Conservation (phyloP, 2,329 filamentous ascomycete species). For the Cryoendolithus antarcticus region DNA sequence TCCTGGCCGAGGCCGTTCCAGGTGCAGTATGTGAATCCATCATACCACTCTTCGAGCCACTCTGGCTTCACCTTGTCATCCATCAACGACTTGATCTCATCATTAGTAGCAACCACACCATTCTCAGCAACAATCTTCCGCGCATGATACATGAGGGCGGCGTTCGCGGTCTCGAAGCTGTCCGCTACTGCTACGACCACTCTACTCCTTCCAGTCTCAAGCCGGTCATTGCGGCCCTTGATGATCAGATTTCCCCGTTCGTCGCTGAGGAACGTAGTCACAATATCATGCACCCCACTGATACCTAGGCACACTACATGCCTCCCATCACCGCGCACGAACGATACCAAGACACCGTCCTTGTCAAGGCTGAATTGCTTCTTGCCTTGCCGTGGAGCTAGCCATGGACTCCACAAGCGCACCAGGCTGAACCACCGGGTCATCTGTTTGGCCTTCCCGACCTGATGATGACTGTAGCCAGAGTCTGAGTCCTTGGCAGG, state of each 20-base stretch:
- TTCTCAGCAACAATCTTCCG: constrained; percentile 45
- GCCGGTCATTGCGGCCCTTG: constrained; percentile 59
- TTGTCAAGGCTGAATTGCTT: constrained; percentile 56
- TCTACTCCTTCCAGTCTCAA: constrained; percentile 41
- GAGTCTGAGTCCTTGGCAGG: constrained; percentile 48
- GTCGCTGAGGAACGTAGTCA: constrained; percentile 56
- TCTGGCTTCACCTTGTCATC: constrained; percentile 39
- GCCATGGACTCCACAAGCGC: constrained; percentile 69
- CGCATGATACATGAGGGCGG: constrained; percentile 80
- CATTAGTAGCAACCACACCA: constrained; percentile 30
- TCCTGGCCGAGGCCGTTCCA: constrained; percentile 88
- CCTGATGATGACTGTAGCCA: constrained; percentile 39
- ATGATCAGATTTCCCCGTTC: constrained; percentile 54
- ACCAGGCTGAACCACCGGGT: constrained; percentile 73
- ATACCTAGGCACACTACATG: constrained; percentile 69
- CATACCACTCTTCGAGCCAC: constrained; percentile 83
- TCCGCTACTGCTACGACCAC: constrained; percentile 61
- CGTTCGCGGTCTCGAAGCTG: constrained; percentile 62
- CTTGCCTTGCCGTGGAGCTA: constrained; percentile 75
- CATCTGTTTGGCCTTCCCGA: constrained; percentile 54
- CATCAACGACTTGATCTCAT: constrained; percentile 34
- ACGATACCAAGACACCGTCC: constrained; percentile 66
- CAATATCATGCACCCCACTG: constrained; percentile 59
- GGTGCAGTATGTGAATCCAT: constrained; percentile 87
- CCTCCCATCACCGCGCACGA: constrained; percentile 57